Conservation (phyloP, 1,284 basidiomycete genomes). For the Exobasidium rhododendri region DNA sequence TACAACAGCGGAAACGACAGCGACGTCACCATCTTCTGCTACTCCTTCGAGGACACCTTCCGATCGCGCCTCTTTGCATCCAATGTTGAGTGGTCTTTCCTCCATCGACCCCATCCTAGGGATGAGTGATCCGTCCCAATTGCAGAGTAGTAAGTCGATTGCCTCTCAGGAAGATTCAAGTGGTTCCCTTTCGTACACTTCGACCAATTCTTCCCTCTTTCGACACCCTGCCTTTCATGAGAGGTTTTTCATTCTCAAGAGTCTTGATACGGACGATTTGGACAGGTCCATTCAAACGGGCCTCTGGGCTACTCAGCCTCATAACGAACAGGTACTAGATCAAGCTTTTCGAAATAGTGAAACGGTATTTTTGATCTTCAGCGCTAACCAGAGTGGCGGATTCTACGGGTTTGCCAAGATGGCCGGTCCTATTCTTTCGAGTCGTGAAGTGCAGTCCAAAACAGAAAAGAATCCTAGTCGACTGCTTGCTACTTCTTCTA, state of each 20-base stretch:
- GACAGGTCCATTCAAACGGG: constrained; percentile 77
- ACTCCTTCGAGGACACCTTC: not conserved
- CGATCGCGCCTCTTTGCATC: too few relatives aligned
- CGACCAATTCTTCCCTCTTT: constrained; percentile 63
- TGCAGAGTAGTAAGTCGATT: not conserved
- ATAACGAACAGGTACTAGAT: constrained; percentile 74
- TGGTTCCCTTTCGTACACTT: constrained; percentile 40
- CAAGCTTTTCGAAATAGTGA: constrained; percentile 83
- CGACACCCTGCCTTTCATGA: constrained; percentile 72
- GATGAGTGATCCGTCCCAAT: not conserved
- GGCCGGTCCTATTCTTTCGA: constrained; percentile 35
- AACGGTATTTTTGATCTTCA: constrained; percentile 82
- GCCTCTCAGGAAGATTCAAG: not conserved
- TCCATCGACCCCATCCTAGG: too few relatives aligned
- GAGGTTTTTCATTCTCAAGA: constrained; percentile 90
- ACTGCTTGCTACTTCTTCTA: not conserved
- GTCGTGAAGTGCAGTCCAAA: constrained; percentile 15
- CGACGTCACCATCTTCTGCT: too few relatives aligned
- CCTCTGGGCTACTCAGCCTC: constrained; percentile 85
- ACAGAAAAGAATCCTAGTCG: constrained; percentile 15
- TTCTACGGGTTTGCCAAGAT: constrained; percentile 55
- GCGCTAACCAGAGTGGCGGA: constrained; percentile 79
- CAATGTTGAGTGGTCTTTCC: not conserved
- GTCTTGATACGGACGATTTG: constrained; percentile 69
- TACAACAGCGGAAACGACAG: not conserved